Percentiles rank a stretch among this genome's conserved stretches.
Evolutionary conservation across 169 alveolate species (phyloP).

Genomic region (Eimeria acervulina): DNA sequence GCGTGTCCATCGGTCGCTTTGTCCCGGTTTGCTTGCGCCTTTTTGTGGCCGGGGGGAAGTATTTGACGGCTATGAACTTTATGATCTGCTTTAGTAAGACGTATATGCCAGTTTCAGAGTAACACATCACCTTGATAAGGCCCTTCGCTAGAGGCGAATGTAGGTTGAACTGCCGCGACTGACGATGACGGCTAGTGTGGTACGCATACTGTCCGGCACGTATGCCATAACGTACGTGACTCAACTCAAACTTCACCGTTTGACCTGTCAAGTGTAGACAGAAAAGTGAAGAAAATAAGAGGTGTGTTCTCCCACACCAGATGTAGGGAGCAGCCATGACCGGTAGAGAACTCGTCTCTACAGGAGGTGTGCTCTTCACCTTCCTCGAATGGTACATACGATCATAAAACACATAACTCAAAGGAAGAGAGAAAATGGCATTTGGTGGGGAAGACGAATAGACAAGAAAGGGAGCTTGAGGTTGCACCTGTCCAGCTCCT

Average conservation of each 20-base stretch:
- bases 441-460: neutral
- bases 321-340: neutral
- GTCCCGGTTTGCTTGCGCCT: neutral
- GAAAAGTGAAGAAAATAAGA: neutral
- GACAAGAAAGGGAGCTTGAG: neutral
- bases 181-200: neutral
- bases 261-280: neutral
- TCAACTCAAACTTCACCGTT: neutral
- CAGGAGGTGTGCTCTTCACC: neutral
- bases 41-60: constrained; percentile 1
- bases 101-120: neutral
- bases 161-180: neutral
- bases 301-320: neutral
- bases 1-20: neutral
- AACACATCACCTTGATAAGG: neutral
- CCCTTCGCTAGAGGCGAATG: neutral
- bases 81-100: constrained; percentile 47
- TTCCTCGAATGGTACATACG: neutral
- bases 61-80: constrained; percentile 26
- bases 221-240: neutral
- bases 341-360: neutral
- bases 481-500: constrained; percentile 35
- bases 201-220: neutral
- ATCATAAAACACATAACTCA: neutral
- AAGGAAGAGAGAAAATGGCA: neutral